Percentiles rank a stretch among this genome's conserved stretches.
Conservation (phyloP, 2,329 filamentous ascomycete species). For the Clonostachys rosea region DNA sequence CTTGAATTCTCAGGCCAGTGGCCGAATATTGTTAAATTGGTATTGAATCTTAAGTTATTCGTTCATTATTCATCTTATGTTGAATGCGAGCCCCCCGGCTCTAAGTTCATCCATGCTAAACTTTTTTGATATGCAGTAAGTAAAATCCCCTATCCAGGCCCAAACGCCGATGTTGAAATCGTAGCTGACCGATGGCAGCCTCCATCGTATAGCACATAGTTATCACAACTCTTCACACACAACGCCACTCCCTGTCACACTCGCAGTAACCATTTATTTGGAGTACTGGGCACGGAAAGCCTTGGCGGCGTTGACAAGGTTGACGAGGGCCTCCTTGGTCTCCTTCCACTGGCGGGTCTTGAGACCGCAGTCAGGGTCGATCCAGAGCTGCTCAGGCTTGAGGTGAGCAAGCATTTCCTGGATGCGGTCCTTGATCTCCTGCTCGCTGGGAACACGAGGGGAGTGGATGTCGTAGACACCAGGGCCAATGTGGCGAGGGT, state of each 20-base stretch:
- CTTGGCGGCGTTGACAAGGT: slow-evolving; percentile 99
- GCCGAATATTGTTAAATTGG: no score
- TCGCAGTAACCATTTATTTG: slow-evolving; percentile 40
- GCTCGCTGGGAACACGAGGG: slow-evolving; percentile 90
- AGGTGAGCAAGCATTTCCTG: slow-evolving; percentile 97
- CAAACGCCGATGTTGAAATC: slow-evolving; percentile 58
- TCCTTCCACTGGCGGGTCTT: slow-evolving; percentile 99
- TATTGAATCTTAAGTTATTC: no score
- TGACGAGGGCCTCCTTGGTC: slow-evolving; percentile 91
- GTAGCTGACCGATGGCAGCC: slow-evolving; percentile 34
- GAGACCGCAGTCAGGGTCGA: slow-evolving; percentile 98
- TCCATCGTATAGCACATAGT: slow-evolving; percentile 21
- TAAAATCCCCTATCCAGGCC: slow-evolving; percentile 26
- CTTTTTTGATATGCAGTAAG: slow-evolving; percentile 29
- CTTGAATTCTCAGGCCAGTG: no score
- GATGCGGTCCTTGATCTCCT: slow-evolving; percentile 98
- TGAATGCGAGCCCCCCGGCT: slow-evolving; percentile 29
- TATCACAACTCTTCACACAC: slow-evolving; percentile 15
- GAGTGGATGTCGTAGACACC: slow-evolving; percentile 99
- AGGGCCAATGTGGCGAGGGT: slow-evolving; percentile 96
- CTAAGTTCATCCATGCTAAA: slow-evolving; percentile 13
- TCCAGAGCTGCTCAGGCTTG: slow-evolving; percentile 98
- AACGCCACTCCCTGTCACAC: neutral
- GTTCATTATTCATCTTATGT: slow-evolving; percentile 27
- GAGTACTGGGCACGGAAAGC: slow-evolving; percentile 87